Evolutionary conservation across 495 filamentous ascomycete genomes (phyloP), one percentile per base, ranked within the genome.

Genomic region (Jackrogersella multiformis): DNA sequence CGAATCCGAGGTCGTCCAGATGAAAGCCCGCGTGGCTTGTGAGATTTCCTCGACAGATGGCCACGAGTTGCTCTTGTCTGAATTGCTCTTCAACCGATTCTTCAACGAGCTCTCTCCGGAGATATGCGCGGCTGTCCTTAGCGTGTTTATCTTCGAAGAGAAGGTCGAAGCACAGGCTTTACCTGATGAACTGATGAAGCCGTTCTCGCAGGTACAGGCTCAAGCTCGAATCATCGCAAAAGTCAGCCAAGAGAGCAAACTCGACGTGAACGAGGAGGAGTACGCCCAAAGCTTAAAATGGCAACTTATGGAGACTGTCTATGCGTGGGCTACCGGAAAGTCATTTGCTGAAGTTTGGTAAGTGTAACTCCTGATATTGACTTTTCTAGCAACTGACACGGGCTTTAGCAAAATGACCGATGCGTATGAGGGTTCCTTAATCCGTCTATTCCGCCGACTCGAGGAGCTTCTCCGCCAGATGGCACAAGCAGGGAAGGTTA

Each of bases 381-480:
- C 8, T 32, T 12, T 52, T 23, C 5, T 24, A 12, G 15, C 41
- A 1, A 16, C 46, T 71, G 38, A 64, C 36, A 13, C 45, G 18
- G 2, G 20, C 7, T 58, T 8, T 60, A 96, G 93, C 78, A 94
- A 94, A 89, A 97, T 97, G 94, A 97, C 95, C 26, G 94, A 97
- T 74, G 91, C 94, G 35, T 99, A 97, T 77, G 95, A 99, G 76
- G 95, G 95, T 44, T 96, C 90, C 59, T 82, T 99, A 66, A 98
- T 99, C 72, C 92, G 95, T 30, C 87, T 97, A 48, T 98, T 99
- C 86, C 89, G 95, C 48, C 90, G 96, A 18, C 80, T 99, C 34
- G 96, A 99, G 78, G 95, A 99, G 80, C 85, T 97, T 52, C 81
- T 99, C n/a, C 86, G 96, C 66, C 95, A 99, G 78, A 97, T 98